phyloP scores from a whole-genome alignment of 148 eudicot genomes.

The Nyssa sinensis region DNA sequence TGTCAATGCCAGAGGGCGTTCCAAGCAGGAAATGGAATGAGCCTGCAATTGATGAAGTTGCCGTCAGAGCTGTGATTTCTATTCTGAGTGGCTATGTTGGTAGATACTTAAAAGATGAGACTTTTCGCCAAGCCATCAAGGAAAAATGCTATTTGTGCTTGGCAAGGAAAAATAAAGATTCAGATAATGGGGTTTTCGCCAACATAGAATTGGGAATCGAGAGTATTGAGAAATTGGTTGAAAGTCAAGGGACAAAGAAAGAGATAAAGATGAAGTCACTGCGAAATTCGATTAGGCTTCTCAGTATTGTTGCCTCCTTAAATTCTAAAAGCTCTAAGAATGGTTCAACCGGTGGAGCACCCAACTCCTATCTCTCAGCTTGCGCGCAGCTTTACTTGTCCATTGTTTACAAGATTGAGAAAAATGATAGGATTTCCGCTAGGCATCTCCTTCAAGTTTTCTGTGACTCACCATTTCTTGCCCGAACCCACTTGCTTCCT shows the following conservation, averaged over 20 bases:
- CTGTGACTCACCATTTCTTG: constrained; percentile 40
- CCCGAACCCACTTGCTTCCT: constrained; percentile 42
- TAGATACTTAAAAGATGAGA: constrained; percentile 27
- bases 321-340: constrained; percentile 22
- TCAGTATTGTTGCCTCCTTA: constrained; percentile 34
- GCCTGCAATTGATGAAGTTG: constrained; percentile 44
- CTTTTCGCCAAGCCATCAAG: constrained; percentile 20
- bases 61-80: constrained; percentile 40
- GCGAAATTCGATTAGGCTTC: constrained; percentile 29
- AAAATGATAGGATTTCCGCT: constrained; percentile 39
- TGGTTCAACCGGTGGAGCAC: constrained; percentile 26
- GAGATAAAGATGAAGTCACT: constrained; percentile 23
- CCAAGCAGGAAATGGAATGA: constrained; percentile 22
- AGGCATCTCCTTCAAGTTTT: constrained; percentile 44
- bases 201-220: constrained; percentile 39
- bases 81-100: constrained; percentile 42
- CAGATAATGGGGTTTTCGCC: constrained; percentile 24
- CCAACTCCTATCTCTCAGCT: constrained; percentile 36
- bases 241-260: constrained; percentile 17
- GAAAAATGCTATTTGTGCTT: constrained; percentile 39
- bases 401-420: constrained; percentile 43
- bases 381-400: constrained; percentile 54
- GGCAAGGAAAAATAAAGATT: constrained; percentile 16
- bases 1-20: background rate
- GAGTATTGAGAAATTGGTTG: constrained; percentile 38